Evolutionary conservation across 2,329 filamentous ascomycete genomes (phyloP), one percentile per base, ranked within the genome.

Genomic region (Boeremia lycopersici): DNA sequence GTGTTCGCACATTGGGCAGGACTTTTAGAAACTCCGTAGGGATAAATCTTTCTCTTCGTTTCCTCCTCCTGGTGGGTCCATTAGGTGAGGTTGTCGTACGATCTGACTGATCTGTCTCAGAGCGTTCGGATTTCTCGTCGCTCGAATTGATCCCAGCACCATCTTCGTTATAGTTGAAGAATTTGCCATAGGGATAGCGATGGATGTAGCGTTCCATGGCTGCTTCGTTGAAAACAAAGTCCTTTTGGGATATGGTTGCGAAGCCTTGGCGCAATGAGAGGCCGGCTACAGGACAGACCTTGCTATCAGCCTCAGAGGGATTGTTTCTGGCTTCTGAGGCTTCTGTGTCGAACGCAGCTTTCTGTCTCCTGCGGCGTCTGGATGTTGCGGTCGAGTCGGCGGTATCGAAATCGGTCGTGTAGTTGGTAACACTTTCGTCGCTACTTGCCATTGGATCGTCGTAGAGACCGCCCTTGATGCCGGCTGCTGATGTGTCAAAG

Each of bases 131-230:
- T 31, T 62, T 66, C 44, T 72, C 71, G 28, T 72, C 70, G 29
- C 68, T 69, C 13, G 67, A 70, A 38, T 68, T 71, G 48, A 71
- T 55, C 11, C 70, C 68, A 11, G 62, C 48, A 6, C 71, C 71
- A 41, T 72, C 64, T 41, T 71, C 69, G 17, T 67, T 70, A 44
- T 71, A 72, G 41, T 68, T 72, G 62, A 73, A 73, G 51, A 71
- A 73, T 45, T 73, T 73, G 11, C 70, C 70, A 34, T 66, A 62
- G 1, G 71, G 71, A 55, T 70, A 74, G 2, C 64, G 61, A 19
- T 63, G 63, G 28, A 74, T 71, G 48, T 73, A 72, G 28, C 70
- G 65, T 44, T 71, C 68, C 70, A 74, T 70, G 25, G 61, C 65
- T 25, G 67, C 56, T 52, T 73, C 71, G 6, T 62, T 68, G 35